A percentile compares a stretch with the other conserved stretches of the same genome.
phyloP scores from a whole-genome alignment of 192 early-diverging fungal species.

The Piromyces sp. region DNA sequence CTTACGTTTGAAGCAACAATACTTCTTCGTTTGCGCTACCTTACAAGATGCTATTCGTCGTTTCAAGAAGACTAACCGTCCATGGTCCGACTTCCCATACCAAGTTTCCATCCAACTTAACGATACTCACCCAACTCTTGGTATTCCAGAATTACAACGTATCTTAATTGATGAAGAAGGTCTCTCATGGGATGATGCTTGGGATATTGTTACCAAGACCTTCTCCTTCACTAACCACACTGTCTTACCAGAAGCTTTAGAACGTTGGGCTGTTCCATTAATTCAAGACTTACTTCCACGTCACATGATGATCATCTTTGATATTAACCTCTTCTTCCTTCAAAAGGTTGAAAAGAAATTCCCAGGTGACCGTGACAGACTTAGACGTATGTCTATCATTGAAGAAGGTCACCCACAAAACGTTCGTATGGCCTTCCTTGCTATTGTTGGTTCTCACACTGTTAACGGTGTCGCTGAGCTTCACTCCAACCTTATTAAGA shows the following conservation, averaged over 20 bases:
- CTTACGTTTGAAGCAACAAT: constrained; percentile 93
- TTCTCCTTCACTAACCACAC: constrained; percentile 99
- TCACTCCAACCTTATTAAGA: constrained; percentile 66
- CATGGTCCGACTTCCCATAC: constrained; percentile 77
- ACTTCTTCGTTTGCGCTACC: constrained; percentile 85
- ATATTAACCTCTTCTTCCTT: constrained; percentile 95
- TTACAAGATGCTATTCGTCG: constrained; percentile 65
- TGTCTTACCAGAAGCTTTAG: constrained; percentile 93
- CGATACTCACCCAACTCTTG: constrained; percentile 90
- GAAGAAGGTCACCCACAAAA: constrained; percentile 83
- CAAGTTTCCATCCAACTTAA: constrained; percentile 95
- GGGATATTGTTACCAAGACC: constrained; percentile 64
- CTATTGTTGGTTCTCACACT: constrained; percentile 79
- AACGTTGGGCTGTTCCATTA: constrained; percentile 93
- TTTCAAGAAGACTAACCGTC: constrained; percentile 71
- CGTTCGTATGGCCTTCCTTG: constrained; percentile 94
- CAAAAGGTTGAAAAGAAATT: constrained; percentile 76
- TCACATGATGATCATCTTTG: constrained; percentile 97
- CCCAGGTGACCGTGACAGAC: constrained; percentile 70
- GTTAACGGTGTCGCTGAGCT: constrained; percentile 92
- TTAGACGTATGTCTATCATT: constrained; percentile 81
- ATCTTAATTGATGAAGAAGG: constrained; percentile 82
- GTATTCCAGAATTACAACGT: constrained; percentile 82
- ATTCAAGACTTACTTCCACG: constrained; percentile 81
- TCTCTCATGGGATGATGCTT: constrained; percentile 85